Conservation (phyloP, 164 flowering plant species). For the Annona cherimola region DNA sequence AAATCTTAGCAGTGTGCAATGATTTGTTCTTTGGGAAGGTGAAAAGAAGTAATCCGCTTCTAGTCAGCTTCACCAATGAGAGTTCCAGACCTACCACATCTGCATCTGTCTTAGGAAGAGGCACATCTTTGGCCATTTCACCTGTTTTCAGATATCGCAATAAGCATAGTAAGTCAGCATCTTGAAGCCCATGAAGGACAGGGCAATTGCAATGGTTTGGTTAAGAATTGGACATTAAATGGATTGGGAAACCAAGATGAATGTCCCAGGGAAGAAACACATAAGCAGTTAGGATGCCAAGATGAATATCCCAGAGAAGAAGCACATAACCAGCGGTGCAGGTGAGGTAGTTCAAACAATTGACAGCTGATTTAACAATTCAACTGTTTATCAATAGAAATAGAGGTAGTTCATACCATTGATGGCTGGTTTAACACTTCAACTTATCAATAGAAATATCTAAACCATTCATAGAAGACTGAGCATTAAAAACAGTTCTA, state of each 20-base stretch:
- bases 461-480: too few species aligned
- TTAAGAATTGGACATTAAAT: background rate
- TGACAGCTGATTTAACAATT: background rate
- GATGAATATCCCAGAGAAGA: background rate
- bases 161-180: background rate
- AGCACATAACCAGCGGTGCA: background rate
- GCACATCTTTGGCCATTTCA: conserved; percentile 17
- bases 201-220: background rate
- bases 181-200: background rate
- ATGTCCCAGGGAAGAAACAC: background rate
- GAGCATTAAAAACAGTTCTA: too few species aligned
- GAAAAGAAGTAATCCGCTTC: conserved; percentile 80
- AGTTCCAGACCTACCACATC: conserved; percentile 23
- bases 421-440: too few species aligned
- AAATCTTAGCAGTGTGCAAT: conserved; percentile 37
- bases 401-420: too few species aligned
- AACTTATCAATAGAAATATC: too few species aligned
- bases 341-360: background rate
- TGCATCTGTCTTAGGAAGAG: conserved; percentile 16
- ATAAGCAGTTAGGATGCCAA: background rate
- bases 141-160: conserved; percentile 21
- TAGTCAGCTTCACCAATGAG: conserved; percentile 77
- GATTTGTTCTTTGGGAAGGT: conserved; percentile 35
- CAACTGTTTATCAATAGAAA: background rate
- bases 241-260: background rate